phyloP scores from a whole-genome alignment of 169 alveolate species.

The Plasmodium vinckei region DNA sequence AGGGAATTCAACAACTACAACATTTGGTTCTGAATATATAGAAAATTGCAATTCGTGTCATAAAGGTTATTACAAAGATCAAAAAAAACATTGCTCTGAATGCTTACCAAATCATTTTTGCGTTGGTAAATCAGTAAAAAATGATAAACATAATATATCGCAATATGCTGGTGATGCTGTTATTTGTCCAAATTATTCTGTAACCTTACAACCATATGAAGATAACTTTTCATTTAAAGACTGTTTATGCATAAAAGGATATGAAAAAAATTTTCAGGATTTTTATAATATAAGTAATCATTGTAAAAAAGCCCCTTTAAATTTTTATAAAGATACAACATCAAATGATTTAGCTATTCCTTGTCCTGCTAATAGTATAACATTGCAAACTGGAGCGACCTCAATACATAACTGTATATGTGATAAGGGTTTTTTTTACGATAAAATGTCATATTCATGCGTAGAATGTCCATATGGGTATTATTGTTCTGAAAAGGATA shows the following conservation, averaged over 20 bases:
- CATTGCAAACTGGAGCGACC: slow-evolving; percentile 81
- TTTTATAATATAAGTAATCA: slow-evolving; percentile 79
- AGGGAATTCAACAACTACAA: slow-evolving; percentile 30
- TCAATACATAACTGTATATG: slow-evolving; percentile 79
- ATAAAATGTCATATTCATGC: slow-evolving; percentile 24
- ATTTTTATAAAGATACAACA: slow-evolving; percentile 83
- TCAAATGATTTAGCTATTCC: slow-evolving; percentile 72
- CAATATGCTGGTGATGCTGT: slow-evolving; percentile 81
- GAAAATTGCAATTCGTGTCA: slow-evolving; percentile 38
- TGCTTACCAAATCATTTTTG: slow-evolving; percentile 84
- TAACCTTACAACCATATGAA: slow-evolving; percentile 82
- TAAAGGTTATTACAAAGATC: slow-evolving; percentile 55
- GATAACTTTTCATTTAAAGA: slow-evolving; percentile 73
- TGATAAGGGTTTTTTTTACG: slow-evolving; percentile 77
- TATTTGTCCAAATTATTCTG: slow-evolving; percentile 82
- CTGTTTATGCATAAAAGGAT: slow-evolving; percentile 81
- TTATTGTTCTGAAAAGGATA: slow-evolving; percentile 83
- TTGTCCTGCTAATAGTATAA: slow-evolving; percentile 86
- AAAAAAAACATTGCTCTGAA: slow-evolving; percentile 16
- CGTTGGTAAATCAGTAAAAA: slow-evolving; percentile 85
- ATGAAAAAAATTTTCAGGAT: slow-evolving; percentile 80
- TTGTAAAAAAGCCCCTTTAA: slow-evolving; percentile 78
- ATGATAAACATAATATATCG: slow-evolving; percentile 54
- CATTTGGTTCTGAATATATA: slow-evolving; percentile 24
- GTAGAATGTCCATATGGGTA: slow-evolving; percentile 85